Conservation (phyloP, 495 filamentous ascomycete species). For the Cudoniella acicularis region DNA sequence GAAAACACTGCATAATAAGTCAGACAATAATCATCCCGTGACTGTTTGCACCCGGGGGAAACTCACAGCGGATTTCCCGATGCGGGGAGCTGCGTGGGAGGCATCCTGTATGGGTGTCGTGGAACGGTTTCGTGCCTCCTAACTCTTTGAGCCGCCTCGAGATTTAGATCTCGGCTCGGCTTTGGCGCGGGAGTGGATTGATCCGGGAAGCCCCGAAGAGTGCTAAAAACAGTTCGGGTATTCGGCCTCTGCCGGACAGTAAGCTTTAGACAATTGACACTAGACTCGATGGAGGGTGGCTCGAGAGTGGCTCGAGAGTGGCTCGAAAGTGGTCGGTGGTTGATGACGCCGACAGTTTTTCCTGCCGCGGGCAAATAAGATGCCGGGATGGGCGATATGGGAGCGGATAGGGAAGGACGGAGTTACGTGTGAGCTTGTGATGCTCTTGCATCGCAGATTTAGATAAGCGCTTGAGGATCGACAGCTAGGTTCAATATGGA, state of each 20-base stretch:
- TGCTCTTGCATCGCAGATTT: background rate
- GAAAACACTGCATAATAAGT: slow-evolving; percentile 58
- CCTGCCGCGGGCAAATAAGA: background rate
- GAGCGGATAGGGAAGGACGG: no score
- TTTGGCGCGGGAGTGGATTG: background rate
- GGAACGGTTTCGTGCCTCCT: background rate
- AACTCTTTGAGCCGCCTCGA: background rate
- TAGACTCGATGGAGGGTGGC: no score
- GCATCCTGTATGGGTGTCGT: slow-evolving; percentile 29
- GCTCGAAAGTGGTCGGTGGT: no score
- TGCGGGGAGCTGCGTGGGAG: slow-evolving; percentile 48
- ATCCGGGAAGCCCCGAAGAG: background rate
- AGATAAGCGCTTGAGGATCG: slow-evolving; percentile 1
- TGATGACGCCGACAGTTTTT: background rate
- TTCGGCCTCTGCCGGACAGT: no score
- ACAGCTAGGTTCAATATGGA: background rate
- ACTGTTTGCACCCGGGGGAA: background rate
- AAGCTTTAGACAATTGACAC: no score
- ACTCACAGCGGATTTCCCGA: slow-evolving; percentile 54
- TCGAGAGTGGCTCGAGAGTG: no score
- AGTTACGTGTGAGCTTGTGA: background rate
- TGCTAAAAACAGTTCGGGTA: background rate
- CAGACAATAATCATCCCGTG: slow-evolving; percentile 7
- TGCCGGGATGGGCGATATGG: no score
- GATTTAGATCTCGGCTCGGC: background rate